Evolutionary conservation across 305 asterid genomes (phyloP).

Genomic region (Solanum hybrid): DNA sequence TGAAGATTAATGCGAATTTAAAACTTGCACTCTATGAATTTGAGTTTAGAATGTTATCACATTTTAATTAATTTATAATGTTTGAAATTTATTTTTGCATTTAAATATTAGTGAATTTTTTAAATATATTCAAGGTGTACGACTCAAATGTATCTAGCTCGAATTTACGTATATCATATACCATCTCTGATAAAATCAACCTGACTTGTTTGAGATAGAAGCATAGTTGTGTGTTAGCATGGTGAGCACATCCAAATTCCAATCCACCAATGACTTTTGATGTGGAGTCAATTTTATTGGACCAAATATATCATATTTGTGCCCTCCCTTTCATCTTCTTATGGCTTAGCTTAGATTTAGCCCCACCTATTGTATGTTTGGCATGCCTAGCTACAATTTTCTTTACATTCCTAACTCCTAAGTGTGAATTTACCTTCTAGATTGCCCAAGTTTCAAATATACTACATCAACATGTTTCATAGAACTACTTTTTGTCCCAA

Average conservation of each 20-base stretch:
- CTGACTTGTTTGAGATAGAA: not conserved
- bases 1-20: not conserved
- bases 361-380: conserved; percentile 6
- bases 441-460: not conserved
- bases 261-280: not conserved
- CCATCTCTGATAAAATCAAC: not conserved
- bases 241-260: not conserved
- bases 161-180: not conserved
- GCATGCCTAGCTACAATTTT: conserved; percentile 2
- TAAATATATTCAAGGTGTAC: not conserved
- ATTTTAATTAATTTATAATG: not conserved
- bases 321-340: not conserved
- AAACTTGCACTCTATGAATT: not conserved
- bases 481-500: not conserved
- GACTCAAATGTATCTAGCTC: not conserved
- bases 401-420: not conserved
- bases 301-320: not conserved
- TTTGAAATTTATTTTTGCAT: too few species aligned
- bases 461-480: not conserved
- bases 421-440: not conserved
- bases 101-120: not conserved
- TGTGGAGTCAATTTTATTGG: not conserved
- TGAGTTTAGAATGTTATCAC: not conserved
- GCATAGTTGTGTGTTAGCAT: not conserved
- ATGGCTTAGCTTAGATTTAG: not conserved